Percentiles rank a stretch among this genome's conserved stretches.
Evolutionary conservation across 106 monocot species (phyloP).

Genomic region (Amphibolis antarctica): DNA sequence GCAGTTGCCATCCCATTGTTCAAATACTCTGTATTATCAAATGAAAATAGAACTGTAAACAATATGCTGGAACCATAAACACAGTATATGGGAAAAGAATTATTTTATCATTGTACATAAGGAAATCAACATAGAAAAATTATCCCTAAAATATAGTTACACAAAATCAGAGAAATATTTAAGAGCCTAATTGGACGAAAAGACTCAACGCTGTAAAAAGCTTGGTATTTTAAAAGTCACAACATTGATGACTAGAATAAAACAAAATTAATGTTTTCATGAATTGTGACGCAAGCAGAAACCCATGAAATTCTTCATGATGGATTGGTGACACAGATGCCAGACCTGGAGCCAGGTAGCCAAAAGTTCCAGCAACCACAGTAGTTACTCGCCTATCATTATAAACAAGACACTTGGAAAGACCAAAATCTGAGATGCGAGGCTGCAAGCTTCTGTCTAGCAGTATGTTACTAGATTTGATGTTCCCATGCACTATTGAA

Average conservation of each 20-base stretch:
- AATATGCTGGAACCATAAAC: no score
- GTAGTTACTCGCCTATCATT: constrained; percentile 73
- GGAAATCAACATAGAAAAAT: background rate
- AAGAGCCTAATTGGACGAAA: no score
- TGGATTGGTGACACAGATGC: background rate
- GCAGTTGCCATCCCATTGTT: constrained; percentile 66
- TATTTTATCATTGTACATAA: background rate
- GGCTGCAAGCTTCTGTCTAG: constrained; percentile 81
- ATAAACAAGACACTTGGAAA: constrained; percentile 78
- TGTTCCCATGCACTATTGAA: constrained; percentile 63
- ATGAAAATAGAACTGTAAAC: background rate
- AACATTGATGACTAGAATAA: no score
- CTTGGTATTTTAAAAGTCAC: no score
- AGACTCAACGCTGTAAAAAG: no score
- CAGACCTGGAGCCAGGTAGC: constrained; percentile 74
- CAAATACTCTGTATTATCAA: constrained; percentile 47
- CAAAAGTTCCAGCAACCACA: constrained; percentile 92
- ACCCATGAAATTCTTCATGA: background rate
- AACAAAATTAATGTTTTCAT: background rate
- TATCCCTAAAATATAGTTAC: background rate
- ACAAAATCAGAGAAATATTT: background rate
- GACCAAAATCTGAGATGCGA: constrained; percentile 85
- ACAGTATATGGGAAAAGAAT: background rate
- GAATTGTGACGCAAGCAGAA: background rate
- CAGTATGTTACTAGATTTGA: constrained; percentile 93